Evolutionary conservation across 2,329 filamentous ascomycete species (phyloP).

Genomic region (Beauveria rudraprayagi): DNA sequence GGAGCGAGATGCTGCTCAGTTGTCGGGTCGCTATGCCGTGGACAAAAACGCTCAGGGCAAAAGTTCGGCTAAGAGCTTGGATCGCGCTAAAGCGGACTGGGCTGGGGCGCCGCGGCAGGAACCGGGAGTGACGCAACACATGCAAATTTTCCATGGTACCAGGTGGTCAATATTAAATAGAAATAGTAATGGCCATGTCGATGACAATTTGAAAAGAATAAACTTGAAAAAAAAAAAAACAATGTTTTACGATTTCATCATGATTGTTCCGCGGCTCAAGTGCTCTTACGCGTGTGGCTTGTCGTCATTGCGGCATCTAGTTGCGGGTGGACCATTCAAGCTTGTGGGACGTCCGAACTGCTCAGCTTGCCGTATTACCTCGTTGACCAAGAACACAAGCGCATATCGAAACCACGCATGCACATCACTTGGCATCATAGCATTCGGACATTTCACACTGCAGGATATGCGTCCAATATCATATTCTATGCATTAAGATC

Average conservation of each 20-base stretch:
- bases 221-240: too few species aligned
- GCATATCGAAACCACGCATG: too few species aligned
- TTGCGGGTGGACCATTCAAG: neutral
- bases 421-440: neutral
- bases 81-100: slow-evolving; percentile 14
- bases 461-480: slow-evolving; percentile 5
- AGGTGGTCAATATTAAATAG: neutral
- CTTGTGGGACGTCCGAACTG: neutral
- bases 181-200: neutral
- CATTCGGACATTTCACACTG: neutral
- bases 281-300: neutral
- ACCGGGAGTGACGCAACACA: slow-evolving; percentile 27
- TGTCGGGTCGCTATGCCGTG: slow-evolving; percentile 19
- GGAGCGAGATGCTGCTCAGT: slow-evolving; percentile 16
- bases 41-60: slow-evolving; percentile 37
- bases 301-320: neutral
- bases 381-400: neutral
- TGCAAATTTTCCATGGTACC: neutral
- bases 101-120: slow-evolving; percentile 22
- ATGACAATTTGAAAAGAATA: neutral
- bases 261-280: too few species aligned
- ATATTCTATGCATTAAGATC: slow-evolving; percentile 10
- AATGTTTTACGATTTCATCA: neutral
- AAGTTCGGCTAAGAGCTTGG: slow-evolving; percentile 34
- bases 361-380: neutral